Base-by-base conservation (phyloP, 2,329 filamentous ascomycete species). In the Neonectria faginata region DNA sequence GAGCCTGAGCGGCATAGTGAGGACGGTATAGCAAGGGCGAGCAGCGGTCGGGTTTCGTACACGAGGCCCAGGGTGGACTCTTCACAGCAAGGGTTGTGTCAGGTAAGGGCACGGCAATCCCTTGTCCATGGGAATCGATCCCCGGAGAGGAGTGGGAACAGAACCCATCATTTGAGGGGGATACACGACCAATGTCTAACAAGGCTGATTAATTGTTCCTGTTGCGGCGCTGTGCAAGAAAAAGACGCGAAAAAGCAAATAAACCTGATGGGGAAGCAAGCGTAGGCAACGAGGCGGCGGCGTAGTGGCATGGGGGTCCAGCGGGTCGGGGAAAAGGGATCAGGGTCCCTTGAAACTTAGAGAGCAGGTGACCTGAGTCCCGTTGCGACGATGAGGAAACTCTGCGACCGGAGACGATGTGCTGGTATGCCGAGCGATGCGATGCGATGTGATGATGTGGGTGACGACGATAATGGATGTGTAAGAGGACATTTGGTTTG, bases 1-100 rank as follows among this genome's bases (percentile, higher is more conserved):
- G 67, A 69, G 52, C 53, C 57, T 55, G 48, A 57, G 56, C 59
- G 60, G 60, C 70, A 71, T 72, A 66, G 29, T 47, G 65, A 51
- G 61, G 61, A 52, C 57, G 54, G 58, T 68, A 71, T 68, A 61
- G 61, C 42, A 61, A 70, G 61, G 65, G 57, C 31, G 55, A 63
- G 48, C 53, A 39, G 31, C 62, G 66, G 52, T 58, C 52, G 52
- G 54, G 63, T 45, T 59, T 54, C 47, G 22, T 18, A 51, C 39
- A 36, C 48, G 27, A 45, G 36, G 58, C 44, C 64, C 61, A 54
- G 62, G 68, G 66, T 57, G 52, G 48, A 57, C 57, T 67, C 61
- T 52, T 58, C 63, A 63, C 64, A 59, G 51, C 70, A 70, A 62
- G 68, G 71, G 51, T 53, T 25, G 36, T 59, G 51, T 18, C 68